A percentile compares a stretch with the other conserved stretches of the same genome.
Evolutionary conservation across 768 basidiomycete species (phyloP).

Genomic region (Harrya chromipes): DNA sequence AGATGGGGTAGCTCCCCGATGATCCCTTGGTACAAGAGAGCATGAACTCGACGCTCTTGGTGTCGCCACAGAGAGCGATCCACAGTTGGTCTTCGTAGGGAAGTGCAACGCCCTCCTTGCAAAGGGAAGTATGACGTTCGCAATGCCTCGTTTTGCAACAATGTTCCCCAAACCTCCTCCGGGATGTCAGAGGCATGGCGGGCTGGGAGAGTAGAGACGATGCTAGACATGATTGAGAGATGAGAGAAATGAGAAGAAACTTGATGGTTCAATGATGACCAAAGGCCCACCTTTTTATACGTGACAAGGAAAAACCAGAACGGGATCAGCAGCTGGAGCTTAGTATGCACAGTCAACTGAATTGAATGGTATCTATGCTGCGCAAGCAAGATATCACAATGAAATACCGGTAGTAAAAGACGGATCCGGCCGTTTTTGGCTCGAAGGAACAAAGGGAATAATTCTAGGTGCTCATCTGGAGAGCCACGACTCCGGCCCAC

Average conservation of each 20-base stretch:
- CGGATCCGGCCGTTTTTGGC: background rate
- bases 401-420: background rate
- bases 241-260: background rate
- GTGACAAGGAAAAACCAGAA: background rate
- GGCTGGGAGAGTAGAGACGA: background rate
- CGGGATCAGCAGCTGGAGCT: background rate
- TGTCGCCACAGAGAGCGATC: constrained; percentile 28
- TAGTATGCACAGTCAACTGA: background rate
- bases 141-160: constrained; percentile 29
- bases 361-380: constrained; percentile 1
- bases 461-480: background rate
- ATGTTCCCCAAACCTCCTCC: constrained; percentile 26
- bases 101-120: constrained; percentile 29
- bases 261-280: no score
- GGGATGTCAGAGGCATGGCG: constrained; percentile 15
- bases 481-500: no score
- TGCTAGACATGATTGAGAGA: constrained; percentile 14
- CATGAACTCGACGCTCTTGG: constrained; percentile 35
- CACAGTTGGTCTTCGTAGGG: constrained; percentile 23
- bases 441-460: background rate
- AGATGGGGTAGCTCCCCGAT: constrained; percentile 62
- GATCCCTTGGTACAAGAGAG: constrained; percentile 56
- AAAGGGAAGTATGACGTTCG: constrained; percentile 41
- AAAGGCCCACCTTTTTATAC: constrained; percentile 4
- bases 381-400: background rate